Evolutionary conservation across 2,329 filamentous ascomycete genomes (phyloP).

Genomic region (Aureobasidium vineae): DNA sequence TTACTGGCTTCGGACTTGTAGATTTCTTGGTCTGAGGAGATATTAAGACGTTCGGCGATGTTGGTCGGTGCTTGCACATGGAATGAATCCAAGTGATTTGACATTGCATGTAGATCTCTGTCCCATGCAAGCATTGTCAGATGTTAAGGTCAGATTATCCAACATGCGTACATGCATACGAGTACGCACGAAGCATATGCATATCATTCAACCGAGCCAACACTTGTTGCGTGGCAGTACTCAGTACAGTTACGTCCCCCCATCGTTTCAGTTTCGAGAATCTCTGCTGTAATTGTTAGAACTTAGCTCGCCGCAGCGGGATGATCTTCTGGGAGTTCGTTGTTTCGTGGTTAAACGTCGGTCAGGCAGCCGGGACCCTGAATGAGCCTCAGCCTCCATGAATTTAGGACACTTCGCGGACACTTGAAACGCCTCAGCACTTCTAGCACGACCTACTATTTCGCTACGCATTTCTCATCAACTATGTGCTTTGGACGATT

Average conservation of each 20-base stretch:
- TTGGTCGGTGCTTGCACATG: neutral
- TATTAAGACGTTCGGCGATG: neutral
- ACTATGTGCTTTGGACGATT: neutral
- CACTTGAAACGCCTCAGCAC: neutral
- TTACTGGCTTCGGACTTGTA: neutral
- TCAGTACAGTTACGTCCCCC: neutral
- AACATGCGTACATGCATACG: neutral
- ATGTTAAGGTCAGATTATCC: neutral
- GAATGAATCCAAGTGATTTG: neutral
- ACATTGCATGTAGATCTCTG: constrained; percentile 5
- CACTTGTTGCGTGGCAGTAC: neutral
- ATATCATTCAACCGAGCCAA: neutral
- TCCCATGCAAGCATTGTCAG: neutral
- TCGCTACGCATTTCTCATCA: neutral
- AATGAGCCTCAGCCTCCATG: neutral
- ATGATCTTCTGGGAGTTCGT: neutral
- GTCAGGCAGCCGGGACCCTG: constrained; percentile 7
- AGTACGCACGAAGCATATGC: neutral
- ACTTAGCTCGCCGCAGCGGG: neutral
- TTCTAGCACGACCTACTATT: neutral
- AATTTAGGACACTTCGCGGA: neutral
- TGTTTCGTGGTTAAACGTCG: neutral
- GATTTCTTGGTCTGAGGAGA: neutral
- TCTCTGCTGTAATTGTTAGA: neutral
- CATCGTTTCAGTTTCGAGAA: neutral